Evolutionary conservation across 108 stramenopile genomes (phyloP).

Genomic region (Cyclotella atomus): DNA sequence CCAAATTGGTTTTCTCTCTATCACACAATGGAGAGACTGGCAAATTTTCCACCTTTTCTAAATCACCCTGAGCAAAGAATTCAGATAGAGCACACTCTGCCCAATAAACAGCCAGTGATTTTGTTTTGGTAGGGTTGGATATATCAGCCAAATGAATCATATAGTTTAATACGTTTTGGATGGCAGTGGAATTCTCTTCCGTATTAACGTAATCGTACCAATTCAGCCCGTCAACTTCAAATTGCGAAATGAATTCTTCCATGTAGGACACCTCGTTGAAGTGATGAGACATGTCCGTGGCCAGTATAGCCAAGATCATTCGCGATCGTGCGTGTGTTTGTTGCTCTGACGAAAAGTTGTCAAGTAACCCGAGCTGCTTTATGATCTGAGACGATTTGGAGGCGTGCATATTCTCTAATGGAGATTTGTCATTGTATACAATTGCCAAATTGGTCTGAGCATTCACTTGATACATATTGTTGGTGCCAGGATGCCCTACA

Average conservation of each 20-base stretch:
- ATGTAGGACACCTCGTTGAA: conserved; percentile 42
- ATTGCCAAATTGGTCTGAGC: conserved; percentile 62
- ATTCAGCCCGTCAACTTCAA: conserved; percentile 30
- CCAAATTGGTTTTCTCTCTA: conserved; percentile 50
- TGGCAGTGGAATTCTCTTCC: conserved; percentile 3
- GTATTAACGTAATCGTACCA: conserved; percentile 1
- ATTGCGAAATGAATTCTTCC: conserved; percentile 22
- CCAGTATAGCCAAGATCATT: conserved; percentile 73
- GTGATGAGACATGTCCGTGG: conserved; percentile 87
- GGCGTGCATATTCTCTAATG: conserved; percentile 86
- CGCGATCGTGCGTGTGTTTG: conserved; percentile 44
- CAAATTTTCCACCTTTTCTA: conserved; percentile 60
- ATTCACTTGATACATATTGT: conserved; percentile 78
- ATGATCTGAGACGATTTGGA: conserved; percentile 50
- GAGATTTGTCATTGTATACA: conserved; percentile 73
- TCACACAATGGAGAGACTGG: conserved; percentile 82
- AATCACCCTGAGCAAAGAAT: conserved; percentile 80
- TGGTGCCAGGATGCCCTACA: conserved; percentile 86
- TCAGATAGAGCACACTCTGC: conserved; percentile 71
- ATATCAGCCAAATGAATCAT: conserved; percentile 81
- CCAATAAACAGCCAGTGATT: conserved; percentile 60
- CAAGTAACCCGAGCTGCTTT: conserved; percentile 35
- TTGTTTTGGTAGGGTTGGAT: conserved; percentile 71
- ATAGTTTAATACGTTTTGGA: conserved; percentile 41
- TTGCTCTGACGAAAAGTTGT: conserved; percentile 22